Conservation (phyloP, 257 asterid genomes). For the Ballota nigra region DNA sequence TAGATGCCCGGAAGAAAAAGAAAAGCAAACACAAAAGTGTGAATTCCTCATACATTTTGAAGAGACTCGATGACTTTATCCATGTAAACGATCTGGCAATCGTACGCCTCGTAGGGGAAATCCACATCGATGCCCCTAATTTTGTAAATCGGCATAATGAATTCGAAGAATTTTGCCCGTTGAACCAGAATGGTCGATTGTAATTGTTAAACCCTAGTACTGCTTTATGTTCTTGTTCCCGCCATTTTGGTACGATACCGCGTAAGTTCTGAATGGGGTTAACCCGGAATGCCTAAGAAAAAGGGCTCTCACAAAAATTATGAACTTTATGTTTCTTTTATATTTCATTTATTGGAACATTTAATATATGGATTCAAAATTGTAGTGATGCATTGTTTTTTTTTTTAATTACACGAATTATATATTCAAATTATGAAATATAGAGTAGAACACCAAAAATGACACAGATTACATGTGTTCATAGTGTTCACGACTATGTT, state of each 20-base stretch:
- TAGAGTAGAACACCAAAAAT: no score
- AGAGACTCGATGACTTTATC: constrained; percentile 90
- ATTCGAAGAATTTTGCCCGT: neutral
- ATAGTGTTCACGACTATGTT: no score
- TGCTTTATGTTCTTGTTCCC: constrained; percentile 26
- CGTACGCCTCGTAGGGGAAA: constrained; percentile 96
- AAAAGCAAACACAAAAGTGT: neutral
- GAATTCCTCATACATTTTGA: constrained; percentile 55
- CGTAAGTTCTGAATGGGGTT: neutral
- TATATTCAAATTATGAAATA: no score
- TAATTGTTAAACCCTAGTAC: constrained; percentile 25
- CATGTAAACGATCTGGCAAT: constrained; percentile 93
- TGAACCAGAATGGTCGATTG: neutral
- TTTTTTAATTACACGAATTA: no score
- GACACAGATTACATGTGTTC: no score
- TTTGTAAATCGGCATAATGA: constrained; percentile 74
- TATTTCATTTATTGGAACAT: no score
- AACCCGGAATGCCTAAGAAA: neutral
- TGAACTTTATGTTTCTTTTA: no score
- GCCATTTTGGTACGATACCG: constrained; percentile 27
- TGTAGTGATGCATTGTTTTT: no score
- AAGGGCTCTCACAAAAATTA: no score
- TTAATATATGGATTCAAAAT: no score
- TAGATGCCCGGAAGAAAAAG: neutral
- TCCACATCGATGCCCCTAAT: constrained; percentile 89